These are phyloP conservation scores for Penicillium tannophilum DNA, from an alignment of 495 filamentous ascomycete species.

Conservation along the genomic window DNA sequence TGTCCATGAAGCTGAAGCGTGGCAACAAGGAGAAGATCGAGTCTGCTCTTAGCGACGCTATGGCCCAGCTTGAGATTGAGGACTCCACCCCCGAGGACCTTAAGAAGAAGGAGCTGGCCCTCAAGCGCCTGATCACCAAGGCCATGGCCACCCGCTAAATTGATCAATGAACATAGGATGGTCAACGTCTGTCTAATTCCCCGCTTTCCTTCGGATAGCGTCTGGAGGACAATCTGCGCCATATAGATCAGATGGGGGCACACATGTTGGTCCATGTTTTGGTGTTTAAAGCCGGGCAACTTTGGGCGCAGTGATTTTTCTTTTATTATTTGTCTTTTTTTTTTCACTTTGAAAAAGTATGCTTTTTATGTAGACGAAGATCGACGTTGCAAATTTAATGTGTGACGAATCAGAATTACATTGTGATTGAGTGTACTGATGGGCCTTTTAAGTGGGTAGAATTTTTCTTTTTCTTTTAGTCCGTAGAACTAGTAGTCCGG, in stretches of 20 bases:
- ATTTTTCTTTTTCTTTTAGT: too few species aligned
- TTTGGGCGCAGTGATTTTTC: slow-evolving; percentile 34
- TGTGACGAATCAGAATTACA: slow-evolving; percentile 28
- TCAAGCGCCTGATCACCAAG: slow-evolving; percentile 98
- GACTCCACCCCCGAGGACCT: slow-evolving; percentile 90
- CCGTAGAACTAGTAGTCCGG: too few species aligned
- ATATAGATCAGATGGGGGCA: slow-evolving; percentile 23
- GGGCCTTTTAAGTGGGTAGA: too few species aligned
- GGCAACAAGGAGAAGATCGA: slow-evolving; percentile 99
- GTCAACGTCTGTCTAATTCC: slow-evolving; percentile 20
- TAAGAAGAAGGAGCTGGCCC: slow-evolving; percentile 99
- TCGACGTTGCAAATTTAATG: slow-evolving; percentile 45
- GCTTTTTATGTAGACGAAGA: slow-evolving; percentile 38
- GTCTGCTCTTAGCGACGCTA: slow-evolving; percentile 82
- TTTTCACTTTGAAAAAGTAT: slow-evolving; percentile 39
- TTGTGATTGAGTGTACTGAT: slow-evolving; percentile 1
- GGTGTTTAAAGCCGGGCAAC: slow-evolving; percentile 34
- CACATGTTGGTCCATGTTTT: slow-evolving; percentile 30
- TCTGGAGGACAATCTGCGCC: slow-evolving; percentile 25
- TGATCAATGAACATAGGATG: slow-evolving; percentile 27
- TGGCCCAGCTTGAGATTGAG: slow-evolving; percentile 85
- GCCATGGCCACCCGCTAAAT: slow-evolving; percentile 87
- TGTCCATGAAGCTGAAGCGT: slow-evolving; percentile 97
- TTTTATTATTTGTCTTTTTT: slow-evolving; percentile 20
- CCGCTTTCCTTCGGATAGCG: slow-evolving; percentile 16